Percentiles rank a stretch among this genome's conserved stretches.
phyloP scores from a whole-genome alignment of 2,329 filamentous ascomycete genomes.

The Monosporascus cannonballus region DNA sequence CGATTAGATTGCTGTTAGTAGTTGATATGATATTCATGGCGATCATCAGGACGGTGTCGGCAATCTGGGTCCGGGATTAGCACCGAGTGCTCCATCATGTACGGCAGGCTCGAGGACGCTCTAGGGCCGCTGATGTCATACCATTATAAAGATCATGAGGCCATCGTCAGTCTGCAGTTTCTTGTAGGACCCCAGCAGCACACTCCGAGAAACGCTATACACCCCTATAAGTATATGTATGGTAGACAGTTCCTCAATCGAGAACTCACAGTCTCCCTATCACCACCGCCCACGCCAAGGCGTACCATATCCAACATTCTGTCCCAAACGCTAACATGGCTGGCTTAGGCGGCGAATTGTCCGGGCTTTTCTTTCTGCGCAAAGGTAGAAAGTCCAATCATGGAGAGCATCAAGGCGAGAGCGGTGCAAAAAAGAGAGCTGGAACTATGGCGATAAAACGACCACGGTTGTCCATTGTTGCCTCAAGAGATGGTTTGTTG shows the following conservation, averaged over 20 bases:
- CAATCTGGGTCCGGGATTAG: conserved; percentile 22
- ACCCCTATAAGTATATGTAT: neutral
- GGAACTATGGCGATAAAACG: too few species aligned
- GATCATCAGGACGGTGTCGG: conserved; percentile 49
- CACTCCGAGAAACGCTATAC: conserved; percentile 30
- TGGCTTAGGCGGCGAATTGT: neutral
- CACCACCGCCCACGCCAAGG: conserved; percentile 33
- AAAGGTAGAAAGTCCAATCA: too few species aligned
- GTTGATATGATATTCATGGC: conserved; percentile 48
- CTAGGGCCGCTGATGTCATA: conserved; percentile 24
- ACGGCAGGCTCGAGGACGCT: neutral
- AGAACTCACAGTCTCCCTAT: conserved; percentile 32
- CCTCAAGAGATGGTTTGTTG: too few species aligned
- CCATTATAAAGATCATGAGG: conserved; percentile 46
- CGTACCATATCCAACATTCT: conserved; percentile 41
- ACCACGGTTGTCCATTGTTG: too few species aligned
- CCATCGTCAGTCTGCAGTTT: conserved; percentile 50
- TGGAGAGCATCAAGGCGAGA: too few species aligned
- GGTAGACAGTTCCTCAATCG: neutral
- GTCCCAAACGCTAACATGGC: neutral
- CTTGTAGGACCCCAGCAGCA: conserved; percentile 37
- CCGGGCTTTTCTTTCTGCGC: neutral
- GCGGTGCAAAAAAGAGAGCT: too few species aligned
- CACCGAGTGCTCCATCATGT: conserved; percentile 1
- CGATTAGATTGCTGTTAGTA: conserved; percentile 55